Conservation (phyloP, 208 protist genomes). For the Trichomonas vaginalis region DNA sequence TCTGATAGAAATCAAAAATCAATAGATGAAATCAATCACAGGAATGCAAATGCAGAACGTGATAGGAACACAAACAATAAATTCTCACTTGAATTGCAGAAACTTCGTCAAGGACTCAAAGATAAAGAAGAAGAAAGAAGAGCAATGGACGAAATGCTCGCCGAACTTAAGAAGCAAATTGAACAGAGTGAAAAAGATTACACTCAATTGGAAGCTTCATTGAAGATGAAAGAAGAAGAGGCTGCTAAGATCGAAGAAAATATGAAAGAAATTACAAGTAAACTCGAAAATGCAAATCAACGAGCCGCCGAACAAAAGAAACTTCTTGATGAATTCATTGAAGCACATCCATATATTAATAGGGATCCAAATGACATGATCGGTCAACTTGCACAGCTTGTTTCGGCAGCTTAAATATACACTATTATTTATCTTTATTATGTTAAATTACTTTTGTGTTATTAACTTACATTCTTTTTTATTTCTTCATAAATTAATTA, state of each 20-base stretch:
- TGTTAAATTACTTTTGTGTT: too few species aligned
- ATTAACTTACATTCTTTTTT: too few species aligned
- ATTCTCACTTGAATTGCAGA: neutral
- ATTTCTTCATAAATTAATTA: too few species aligned
- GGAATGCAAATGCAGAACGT: neutral
- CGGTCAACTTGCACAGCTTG: neutral
- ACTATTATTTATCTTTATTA: neutral
- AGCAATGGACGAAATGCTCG: neutral
- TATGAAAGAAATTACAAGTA: neutral
- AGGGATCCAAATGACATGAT: neutral
- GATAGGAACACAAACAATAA: neutral
- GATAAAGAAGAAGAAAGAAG: neutral
- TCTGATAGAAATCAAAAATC: neutral
- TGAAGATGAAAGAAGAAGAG: neutral
- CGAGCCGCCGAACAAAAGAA: neutral
- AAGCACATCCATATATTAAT: neutral
- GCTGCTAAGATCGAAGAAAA: neutral
- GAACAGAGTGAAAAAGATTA: neutral
- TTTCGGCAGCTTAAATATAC: neutral
- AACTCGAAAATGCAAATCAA: neutral
- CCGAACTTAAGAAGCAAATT: neutral
- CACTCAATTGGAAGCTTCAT: neutral
- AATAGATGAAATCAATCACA: neutral
- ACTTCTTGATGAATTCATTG: neutral
- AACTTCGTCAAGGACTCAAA: neutral